Conservation (phyloP, 2,329 filamentous ascomycete genomes). For the Aspergillus udagawae region DNA sequence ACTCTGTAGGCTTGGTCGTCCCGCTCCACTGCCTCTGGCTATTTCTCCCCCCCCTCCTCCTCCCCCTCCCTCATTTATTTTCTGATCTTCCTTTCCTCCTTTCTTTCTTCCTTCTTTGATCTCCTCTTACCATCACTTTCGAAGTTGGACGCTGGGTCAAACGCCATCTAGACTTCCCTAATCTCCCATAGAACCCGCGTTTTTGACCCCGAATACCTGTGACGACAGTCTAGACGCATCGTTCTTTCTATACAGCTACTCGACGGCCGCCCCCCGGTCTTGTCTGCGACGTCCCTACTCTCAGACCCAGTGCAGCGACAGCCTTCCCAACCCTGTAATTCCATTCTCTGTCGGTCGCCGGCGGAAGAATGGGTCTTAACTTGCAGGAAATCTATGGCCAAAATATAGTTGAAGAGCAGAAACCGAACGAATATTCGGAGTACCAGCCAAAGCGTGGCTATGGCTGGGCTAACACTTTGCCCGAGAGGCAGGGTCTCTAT, state of each 20-base stretch:
- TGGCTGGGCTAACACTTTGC: constrained; percentile 92
- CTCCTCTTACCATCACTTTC: constrained; percentile 4
- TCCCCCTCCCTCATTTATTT: constrained; percentile 17
- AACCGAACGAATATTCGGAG: constrained; percentile 47
- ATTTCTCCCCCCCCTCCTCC: constrained; percentile 13
- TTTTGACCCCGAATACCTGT: constrained; percentile 17
- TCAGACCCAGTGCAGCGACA: constrained; percentile 5
- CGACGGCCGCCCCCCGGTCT: constrained; percentile 10
- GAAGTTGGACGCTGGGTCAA: constrained; percentile 20
- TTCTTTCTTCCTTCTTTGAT: constrained; percentile 7
- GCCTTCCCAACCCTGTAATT: constrained; percentile 18
- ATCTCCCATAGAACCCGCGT: constrained; percentile 16
- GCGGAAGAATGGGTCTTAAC: constrained; percentile 50
- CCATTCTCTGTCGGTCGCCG: constrained; percentile 40
- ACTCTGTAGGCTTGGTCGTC: background rate
- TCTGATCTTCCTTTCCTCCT: constrained; percentile 10
- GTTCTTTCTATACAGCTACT: constrained; percentile 12
- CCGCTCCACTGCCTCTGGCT: background rate
- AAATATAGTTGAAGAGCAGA: constrained; percentile 43
- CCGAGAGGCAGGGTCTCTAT: constrained; percentile 97
- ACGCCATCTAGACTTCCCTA: constrained; percentile 5
- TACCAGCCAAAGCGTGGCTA: constrained; percentile 61
- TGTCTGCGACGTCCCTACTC: constrained; percentile 16
- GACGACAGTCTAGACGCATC: constrained; percentile 21
- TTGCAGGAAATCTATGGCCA: constrained; percentile 47